These are phyloP conservation scores for Xanthoparmelia taractica DNA, from an alignment of 495 filamentous ascomycete species.

Conservation along the genomic window DNA sequence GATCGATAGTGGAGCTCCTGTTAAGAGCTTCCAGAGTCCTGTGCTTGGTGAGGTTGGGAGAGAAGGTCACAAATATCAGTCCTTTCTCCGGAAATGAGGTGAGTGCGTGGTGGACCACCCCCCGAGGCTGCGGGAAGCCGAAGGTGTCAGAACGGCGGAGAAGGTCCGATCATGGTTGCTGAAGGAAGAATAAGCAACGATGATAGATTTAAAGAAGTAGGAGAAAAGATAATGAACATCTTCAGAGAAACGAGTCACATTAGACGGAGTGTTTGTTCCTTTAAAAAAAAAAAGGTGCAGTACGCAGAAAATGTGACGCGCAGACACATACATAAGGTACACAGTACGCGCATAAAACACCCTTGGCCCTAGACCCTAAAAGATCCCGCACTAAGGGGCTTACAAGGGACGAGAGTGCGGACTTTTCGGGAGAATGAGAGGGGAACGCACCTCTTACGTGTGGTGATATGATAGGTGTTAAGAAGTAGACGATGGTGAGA, in stretches of 20 bases:
- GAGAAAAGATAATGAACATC: too few species aligned
- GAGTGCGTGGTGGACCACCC: neutral
- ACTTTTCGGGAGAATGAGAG: neutral
- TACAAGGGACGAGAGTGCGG: neutral
- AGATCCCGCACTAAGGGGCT: neutral
- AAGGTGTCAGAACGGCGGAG: neutral
- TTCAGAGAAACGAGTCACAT: neutral
- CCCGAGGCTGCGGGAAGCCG: neutral
- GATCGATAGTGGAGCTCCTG: neutral
- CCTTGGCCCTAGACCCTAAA: neutral
- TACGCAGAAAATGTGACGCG: neutral
- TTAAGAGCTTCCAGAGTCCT: neutral
- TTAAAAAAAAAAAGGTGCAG: neutral
- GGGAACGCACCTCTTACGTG: conserved; percentile 1
- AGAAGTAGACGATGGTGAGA: neutral
- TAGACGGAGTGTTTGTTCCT: neutral
- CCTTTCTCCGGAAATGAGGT: neutral
- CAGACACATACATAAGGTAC: neutral
- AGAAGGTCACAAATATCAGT: neutral
- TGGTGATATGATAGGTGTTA: neutral
- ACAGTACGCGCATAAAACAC: neutral
- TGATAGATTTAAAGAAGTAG: neutral
- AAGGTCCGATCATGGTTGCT: neutral
- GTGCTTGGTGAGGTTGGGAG: neutral
- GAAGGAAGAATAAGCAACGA: neutral